Evolutionary conservation across 345 rosid genomes (phyloP).

Genomic region (Arabidopsis arenosa): DNA sequence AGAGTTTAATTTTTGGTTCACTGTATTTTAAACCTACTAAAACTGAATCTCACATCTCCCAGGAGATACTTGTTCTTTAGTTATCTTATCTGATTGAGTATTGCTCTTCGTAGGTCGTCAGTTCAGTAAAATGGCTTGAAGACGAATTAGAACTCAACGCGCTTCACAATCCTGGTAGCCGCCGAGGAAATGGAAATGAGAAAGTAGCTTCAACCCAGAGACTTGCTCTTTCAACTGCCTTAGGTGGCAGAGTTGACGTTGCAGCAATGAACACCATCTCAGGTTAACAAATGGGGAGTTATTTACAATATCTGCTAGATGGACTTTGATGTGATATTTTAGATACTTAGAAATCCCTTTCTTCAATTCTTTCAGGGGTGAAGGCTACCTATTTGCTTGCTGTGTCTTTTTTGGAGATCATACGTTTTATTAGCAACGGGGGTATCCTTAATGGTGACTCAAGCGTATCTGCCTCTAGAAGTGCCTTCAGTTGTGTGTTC

Average conservation of each 20-base stretch:
- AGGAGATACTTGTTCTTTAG: conserved; percentile 22
- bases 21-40: conserved; percentile 13
- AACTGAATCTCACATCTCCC: conserved; percentile 4
- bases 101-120: conserved; percentile 71
- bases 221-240: conserved; percentile 89
- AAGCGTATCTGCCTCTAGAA: conserved; percentile 72
- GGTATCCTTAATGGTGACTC: conserved; percentile 90
- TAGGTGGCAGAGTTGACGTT: conserved; percentile 92
- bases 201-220: conserved; percentile 90
- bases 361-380: conserved; percentile 65
- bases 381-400: conserved; percentile 99
- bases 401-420: conserved; percentile 92
- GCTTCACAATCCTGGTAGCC: conserved; percentile 93
- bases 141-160: conserved; percentile 98
- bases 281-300: conserved; percentile 53
- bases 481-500: conserved; percentile 97
- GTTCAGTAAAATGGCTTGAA: conserved; percentile 99
- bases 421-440: conserved; percentile 96
- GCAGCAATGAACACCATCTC: conserved; percentile 92
- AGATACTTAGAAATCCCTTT: conserved; percentile 27
- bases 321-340: conserved; percentile 27
- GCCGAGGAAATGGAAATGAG: conserved; percentile 91
- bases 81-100: conserved; percentile 17
- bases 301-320: conserved; percentile 13
- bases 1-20: conserved; percentile 29